Evolutionary conservation across 768 basidiomycete species (phyloP), one percentile per base, ranked within the genome.

Genomic region (Naganishia kalamii): DNA sequence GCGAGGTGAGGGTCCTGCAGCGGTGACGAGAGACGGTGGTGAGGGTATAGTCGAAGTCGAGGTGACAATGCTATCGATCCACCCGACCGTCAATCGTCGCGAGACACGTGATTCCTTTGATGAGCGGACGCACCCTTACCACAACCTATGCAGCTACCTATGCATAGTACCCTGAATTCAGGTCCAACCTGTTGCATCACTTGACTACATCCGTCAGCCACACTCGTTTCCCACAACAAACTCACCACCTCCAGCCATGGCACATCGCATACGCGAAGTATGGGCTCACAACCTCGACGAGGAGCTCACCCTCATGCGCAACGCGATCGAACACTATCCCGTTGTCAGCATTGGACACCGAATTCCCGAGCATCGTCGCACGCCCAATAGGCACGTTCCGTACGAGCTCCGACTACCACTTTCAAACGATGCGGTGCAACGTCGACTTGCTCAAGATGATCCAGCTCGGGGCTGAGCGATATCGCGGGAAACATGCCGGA

Each of bases 401-500:
- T 78, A 93, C 92, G 0, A 91, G 92, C 12, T 92, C 92, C 23
- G 96, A 99, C 80, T 98, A 97, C 75, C 94, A 98, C 79, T 99
- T 97, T 79, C 96, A 99, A 79, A 99, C 96, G 1, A 94, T 99
- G 89, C 87, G 96, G 67, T 96, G 93, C 81, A 99, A 99, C 79
- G 96, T 98, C 73, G 96, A 99, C 83, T 82, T 98, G 52, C 84
- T 99, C 70, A 92, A 91, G 81, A 89, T 98, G 80, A 97, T 99
- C 57, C 96, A 99, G 80, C 86, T 98, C 67, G 96, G 96, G 4
- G 4, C 81, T 99, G 30, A 88, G 90, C 43, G 92, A 98, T 77
- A 92, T 93, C 76, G 85, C 94, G 33, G 96, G 96, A 4, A 88
- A 92, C 74, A 86, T 87, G 64, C 91, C 93, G 70, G 93, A 94